Conservation (phyloP, 208 protist species). For the Crithidia brevicula region DNA sequence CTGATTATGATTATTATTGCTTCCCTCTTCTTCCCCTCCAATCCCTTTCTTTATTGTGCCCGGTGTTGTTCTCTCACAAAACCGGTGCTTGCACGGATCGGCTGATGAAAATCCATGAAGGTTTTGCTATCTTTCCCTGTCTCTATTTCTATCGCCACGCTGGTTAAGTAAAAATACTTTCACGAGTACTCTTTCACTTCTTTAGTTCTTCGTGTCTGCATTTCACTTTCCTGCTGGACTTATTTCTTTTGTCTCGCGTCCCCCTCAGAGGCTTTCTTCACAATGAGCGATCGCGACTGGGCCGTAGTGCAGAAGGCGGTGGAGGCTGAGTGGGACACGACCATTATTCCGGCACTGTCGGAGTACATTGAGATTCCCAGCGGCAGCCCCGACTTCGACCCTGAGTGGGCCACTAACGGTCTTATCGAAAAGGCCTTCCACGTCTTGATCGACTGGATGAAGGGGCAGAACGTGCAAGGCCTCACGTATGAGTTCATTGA, state of each 20-base stretch:
- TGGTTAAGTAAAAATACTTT: no score
- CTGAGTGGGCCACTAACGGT: conserved; percentile 88
- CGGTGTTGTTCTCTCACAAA: no score
- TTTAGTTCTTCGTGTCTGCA: background rate
- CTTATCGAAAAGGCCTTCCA: conserved; percentile 88
- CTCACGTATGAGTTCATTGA: conserved; percentile 80
- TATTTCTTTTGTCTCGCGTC: background rate
- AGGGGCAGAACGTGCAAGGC: conserved; percentile 77
- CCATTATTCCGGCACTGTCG: conserved; percentile 82
- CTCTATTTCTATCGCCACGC: no score
- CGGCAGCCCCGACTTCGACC: conserved; percentile 93
- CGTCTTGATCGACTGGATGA: conserved; percentile 89
- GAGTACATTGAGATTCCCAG: conserved; percentile 95
- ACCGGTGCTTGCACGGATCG: no score
- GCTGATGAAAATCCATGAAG: no score
- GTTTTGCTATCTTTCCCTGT: no score
- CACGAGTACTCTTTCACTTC: no score
- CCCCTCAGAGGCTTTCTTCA: no score
- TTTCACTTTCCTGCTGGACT: background rate
- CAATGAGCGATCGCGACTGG: conserved; percentile 50
- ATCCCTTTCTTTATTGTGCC: no score
- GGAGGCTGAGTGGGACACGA: conserved; percentile 84
- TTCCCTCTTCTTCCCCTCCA: no score
- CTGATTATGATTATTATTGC: no score
- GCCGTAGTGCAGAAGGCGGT: conserved; percentile 50